Evolutionary conservation across 1,139 yeast genomes (phyloP).

Genomic region (Pneumocystis carinii): DNA sequence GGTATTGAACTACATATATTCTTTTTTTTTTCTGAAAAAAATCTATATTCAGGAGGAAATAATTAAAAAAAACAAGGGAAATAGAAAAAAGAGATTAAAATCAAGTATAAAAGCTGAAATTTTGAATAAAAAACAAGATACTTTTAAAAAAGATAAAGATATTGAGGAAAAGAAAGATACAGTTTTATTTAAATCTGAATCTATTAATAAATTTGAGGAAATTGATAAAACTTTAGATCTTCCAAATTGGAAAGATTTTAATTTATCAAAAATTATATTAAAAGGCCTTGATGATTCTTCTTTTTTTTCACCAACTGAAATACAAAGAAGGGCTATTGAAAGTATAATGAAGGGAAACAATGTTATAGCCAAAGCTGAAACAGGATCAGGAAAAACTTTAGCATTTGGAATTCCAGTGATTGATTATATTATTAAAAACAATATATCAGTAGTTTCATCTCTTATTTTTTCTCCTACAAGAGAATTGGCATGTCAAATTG

Average conservation of each 20-base stretch:
- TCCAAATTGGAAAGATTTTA: slow-evolving; percentile 43
- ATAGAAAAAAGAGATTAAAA: slow-evolving; percentile 9
- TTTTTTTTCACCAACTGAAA: slow-evolving; percentile 63
- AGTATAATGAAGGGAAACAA: slow-evolving; percentile 57
- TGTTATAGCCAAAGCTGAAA: slow-evolving; percentile 87
- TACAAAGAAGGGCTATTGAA: slow-evolving; percentile 70
- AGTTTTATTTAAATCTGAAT: slow-evolving; percentile 5
- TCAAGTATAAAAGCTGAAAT: background rate
- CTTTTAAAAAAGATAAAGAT: slow-evolving; percentile 3
- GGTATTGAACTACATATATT: slow-evolving; percentile 23
- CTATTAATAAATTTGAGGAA: slow-evolving; percentile 22
- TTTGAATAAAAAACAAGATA: slow-evolving; percentile 7
- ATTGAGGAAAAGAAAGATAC: slow-evolving; percentile 3
- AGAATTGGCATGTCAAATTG: slow-evolving; percentile 90
- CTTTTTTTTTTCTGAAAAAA: slow-evolving; percentile 17
- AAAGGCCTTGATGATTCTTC: slow-evolving; percentile 45
- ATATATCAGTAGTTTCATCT: slow-evolving; percentile 32
- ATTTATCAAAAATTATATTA: slow-evolving; percentile 39
- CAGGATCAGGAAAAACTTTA: slow-evolving; percentile 95
- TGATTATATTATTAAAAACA: slow-evolving; percentile 29
- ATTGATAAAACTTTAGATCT: slow-evolving; percentile 30
- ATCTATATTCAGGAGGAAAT: slow-evolving; percentile 17
- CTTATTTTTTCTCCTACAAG: slow-evolving; percentile 88
- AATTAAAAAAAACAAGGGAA: background rate
- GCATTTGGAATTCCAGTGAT: slow-evolving; percentile 93